These are phyloP conservation scores for Fraxinus pennsylvanica DNA, from an alignment of 257 asterid genomes.

Conservation along the genomic window DNA sequence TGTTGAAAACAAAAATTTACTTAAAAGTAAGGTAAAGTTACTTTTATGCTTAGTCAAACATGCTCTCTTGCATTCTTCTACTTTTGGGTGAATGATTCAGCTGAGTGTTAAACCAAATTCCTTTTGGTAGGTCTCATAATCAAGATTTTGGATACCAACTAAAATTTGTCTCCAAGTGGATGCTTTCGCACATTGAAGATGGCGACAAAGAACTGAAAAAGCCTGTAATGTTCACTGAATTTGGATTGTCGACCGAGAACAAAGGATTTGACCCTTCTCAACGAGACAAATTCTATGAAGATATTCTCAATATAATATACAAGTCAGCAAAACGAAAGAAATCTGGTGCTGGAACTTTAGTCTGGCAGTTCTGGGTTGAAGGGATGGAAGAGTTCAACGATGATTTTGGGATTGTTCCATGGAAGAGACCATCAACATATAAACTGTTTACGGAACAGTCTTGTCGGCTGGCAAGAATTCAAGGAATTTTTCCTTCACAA, in stretches of 20 bases:
- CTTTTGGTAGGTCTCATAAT: no score
- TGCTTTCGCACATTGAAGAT: no score
- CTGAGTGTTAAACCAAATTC: constrained; percentile 7
- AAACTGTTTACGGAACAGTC: constrained; percentile 76
- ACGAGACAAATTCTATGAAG: constrained; percentile 64
- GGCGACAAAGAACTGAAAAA: no score
- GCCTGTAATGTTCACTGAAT: no score
- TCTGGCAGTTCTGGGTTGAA: constrained; percentile 91
- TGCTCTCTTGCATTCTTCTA: no score
- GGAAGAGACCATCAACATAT: constrained; percentile 66
- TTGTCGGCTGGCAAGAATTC: constrained; percentile 75
- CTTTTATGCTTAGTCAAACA: not conserved
- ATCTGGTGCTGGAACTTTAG: constrained; percentile 30
- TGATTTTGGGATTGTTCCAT: constrained; percentile 85
- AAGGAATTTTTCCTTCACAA: constrained; percentile 84
- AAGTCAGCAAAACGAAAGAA: constrained; percentile 66
- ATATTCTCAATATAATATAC: constrained; percentile 66
- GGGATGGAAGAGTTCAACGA: constrained; percentile 87
- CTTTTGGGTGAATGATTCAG: no score
- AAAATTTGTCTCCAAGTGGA: no score
- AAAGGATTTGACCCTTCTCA: constrained; percentile 66
- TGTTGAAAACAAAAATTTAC: not conserved
- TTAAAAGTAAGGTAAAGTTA: not conserved
- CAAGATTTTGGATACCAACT: no score
- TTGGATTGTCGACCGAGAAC: constrained; percentile 53